Conservation (phyloP, 495 filamentous ascomycete species). For the Penicillium chermesinum region DNA sequence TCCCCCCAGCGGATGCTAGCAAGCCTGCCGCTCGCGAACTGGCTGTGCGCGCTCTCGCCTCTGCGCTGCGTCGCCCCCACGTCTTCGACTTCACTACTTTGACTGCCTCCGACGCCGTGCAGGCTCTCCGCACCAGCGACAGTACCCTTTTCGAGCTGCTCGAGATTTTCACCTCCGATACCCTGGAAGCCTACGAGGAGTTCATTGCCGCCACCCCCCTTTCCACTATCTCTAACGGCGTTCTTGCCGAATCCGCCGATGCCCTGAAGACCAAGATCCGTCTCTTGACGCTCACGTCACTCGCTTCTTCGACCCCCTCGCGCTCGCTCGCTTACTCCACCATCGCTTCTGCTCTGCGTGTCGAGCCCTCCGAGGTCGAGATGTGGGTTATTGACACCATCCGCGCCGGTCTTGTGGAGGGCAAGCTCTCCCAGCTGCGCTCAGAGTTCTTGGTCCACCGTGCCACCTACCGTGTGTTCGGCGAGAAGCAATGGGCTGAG, state of each 20-base stretch:
- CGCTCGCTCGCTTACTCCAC: constrained; percentile 79
- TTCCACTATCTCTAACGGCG: constrained; percentile 39
- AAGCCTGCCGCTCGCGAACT: constrained; percentile 71
- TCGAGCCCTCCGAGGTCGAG: constrained; percentile 79
- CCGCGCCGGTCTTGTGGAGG: constrained; percentile 88
- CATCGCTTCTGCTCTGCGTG: constrained; percentile 76
- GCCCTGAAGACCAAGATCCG: constrained; percentile 92
- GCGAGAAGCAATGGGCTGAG: constrained; percentile 97
- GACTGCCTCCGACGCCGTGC: constrained; percentile 76
- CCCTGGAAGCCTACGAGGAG: constrained; percentile 89
- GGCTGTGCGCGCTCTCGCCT: constrained; percentile 75
- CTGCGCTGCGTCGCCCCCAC: constrained; percentile 65
- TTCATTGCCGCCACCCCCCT: constrained; percentile 56
- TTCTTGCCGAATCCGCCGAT: constrained; percentile 57
- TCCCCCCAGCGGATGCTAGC: constrained; percentile 66
- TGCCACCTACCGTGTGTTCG: constrained; percentile 91
- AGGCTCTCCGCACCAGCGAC: constrained; percentile 77
- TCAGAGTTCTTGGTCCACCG: constrained; percentile 91
- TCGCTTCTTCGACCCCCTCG: constrained; percentile 75
- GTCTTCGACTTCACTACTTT: constrained; percentile 95
- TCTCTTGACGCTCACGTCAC: constrained; percentile 82
- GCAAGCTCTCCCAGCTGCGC: constrained; percentile 85
- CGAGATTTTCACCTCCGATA: constrained; percentile 89
- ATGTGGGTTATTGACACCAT: constrained; percentile 99
- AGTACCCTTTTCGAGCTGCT: constrained; percentile 81